A percentile compares a stretch with the other conserved stretches of the same genome.
These are phyloP conservation scores for Sugiyamaella castrensis DNA, from an alignment of 1,139 yeast species.

Conservation along the genomic window DNA sequence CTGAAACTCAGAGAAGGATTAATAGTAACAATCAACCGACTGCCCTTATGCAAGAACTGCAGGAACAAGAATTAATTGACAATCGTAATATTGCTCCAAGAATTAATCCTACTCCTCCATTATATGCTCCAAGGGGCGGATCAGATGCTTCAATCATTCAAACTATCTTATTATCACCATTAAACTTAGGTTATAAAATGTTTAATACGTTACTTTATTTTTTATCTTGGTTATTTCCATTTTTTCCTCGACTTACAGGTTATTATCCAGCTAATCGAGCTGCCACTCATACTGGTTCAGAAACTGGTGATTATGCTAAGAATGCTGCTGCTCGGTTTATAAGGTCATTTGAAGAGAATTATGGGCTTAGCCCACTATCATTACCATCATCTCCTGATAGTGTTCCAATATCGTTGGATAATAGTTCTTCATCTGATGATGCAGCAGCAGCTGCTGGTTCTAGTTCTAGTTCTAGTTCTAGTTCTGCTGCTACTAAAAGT, in stretches of 20 bases:
- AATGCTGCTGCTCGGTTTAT: conserved; percentile 43
- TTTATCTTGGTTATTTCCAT: conserved; percentile 36
- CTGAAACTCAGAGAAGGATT: conserved; percentile 5
- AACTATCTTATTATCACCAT: conserved; percentile 34
- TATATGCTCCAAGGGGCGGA: conserved; percentile 20
- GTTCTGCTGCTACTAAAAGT: background rate
- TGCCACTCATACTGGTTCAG: conserved; percentile 34
- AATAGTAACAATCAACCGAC: conserved; percentile 16
- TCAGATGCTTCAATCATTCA: conserved; percentile 27
- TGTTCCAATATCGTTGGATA: background rate
- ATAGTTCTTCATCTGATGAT: background rate
- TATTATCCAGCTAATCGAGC: conserved; percentile 37
- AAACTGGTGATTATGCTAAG: conserved; percentile 39
- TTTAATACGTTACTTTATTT: conserved; percentile 35
- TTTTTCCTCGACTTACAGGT: conserved; percentile 38
- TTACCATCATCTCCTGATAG: background rate
- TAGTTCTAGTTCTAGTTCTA: conserved; percentile 2
- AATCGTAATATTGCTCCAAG: conserved; percentile 24
- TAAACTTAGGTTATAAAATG: conserved; percentile 33
- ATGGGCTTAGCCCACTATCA: conserved; percentile 24
- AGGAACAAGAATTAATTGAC: conserved; percentile 17
- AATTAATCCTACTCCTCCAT: conserved; percentile 23
- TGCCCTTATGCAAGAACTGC: conserved; percentile 34
- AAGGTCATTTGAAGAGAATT: conserved; percentile 40
- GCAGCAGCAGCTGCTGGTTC: background rate